Evolutionary conservation across 768 basidiomycete genomes (phyloP).

Genomic region (Pseudohyphozyma bogoriensis): DNA sequence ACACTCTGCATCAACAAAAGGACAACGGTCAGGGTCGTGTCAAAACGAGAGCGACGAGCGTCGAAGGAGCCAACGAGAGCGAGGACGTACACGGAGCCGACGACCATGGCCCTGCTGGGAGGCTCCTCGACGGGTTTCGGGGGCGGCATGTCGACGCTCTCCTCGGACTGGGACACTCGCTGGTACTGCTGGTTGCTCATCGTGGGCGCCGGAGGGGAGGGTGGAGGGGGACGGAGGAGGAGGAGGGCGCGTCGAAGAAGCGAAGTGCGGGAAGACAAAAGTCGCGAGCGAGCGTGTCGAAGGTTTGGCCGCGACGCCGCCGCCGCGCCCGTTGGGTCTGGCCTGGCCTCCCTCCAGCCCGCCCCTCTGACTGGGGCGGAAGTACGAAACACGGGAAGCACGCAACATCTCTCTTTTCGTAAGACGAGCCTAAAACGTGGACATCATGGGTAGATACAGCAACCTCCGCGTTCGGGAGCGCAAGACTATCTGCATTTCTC

Average conservation of each 20-base stretch:
- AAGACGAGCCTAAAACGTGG: too few species aligned
- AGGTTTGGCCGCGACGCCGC: background rate
- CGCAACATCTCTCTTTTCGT: too few species aligned
- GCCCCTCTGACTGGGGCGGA: too few species aligned
- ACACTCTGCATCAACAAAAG: too few species aligned
- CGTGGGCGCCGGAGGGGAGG: background rate
- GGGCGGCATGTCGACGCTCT: background rate
- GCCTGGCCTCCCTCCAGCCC: too few species aligned
- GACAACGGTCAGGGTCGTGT: too few species aligned
- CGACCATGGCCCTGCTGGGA: background rate
- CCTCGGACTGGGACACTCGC: constrained; percentile 19
- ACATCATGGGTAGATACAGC: too few species aligned
- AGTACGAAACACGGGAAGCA: too few species aligned
- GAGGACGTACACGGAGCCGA: constrained; percentile 4
- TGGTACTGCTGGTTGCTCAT: constrained; percentile 14
- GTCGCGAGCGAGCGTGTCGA: background rate
- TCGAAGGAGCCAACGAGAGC: background rate
- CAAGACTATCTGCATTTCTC: too few species aligned
- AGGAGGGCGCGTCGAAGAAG: background rate
- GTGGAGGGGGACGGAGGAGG: background rate
- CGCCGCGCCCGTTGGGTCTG: too few species aligned
- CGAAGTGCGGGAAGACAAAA: background rate
- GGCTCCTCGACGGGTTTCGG: background rate
- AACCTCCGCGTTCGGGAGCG: too few species aligned
- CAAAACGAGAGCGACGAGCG: too few species aligned